Evolutionary conservation across 1,139 yeast genomes (phyloP), one percentile per base, ranked within the genome.

Genomic region (Casaregolazyma suthepensis): DNA sequence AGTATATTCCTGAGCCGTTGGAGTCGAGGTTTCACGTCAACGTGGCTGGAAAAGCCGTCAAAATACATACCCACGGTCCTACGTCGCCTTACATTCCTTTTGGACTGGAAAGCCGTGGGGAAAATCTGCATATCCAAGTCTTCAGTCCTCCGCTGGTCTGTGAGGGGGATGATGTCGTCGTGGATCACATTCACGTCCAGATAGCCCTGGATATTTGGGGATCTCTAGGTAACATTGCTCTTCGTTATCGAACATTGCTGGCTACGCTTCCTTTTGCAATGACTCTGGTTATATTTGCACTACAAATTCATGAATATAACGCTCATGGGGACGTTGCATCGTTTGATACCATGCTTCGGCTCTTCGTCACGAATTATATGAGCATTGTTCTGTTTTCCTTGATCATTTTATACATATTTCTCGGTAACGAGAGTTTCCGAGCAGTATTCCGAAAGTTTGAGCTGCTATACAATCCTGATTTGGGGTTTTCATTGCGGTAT

Each of bases 1-100:
- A 87, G 66, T 77, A 79, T 70, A 72, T 81, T 2, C 70, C 74
- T 6, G 82, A 80, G 35, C 87, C 87, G 0, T 76, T 70, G 60
- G 96, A 88, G 66, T 76, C 85, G 0, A 87, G 87, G 65, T 87
- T 94, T 89, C 86, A 84, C 61, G 69, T 82, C n/a, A 74, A 80
- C 50, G 61, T 79, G 0, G 67, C 71, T 6, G 65, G 71, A 9
- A 61, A 67, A 46, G 66, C 59, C 40, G 59, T 56, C 7, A 60
- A 62, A 1, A 58, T 82, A 43, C 71, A 77, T 5, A 76, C 84
- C 68, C 95, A 87, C 66, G 87, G 89, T 3, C 53, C 50, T 10
- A 75, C 82, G 20, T 83, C 94, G 0, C 96, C 97, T 0, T 90
- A 74, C 63, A 78, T 86, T 13, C 94, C 96, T 1, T 78, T 78